phyloP scores from a whole-genome alignment of 345 rosid species.

The Eucalyptus erythrocorys region DNA sequence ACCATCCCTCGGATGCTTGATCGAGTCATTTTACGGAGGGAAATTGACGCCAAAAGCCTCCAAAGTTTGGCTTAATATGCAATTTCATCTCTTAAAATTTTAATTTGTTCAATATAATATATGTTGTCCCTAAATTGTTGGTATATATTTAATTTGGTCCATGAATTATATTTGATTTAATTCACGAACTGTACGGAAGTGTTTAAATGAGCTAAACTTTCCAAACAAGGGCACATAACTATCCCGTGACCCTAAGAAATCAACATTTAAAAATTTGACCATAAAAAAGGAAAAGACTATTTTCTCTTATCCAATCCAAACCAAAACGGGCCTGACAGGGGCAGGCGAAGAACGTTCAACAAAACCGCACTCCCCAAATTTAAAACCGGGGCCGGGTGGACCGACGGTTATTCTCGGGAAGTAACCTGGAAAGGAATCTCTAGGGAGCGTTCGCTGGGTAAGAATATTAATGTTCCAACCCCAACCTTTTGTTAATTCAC shows the following conservation, averaged over 20 bases:
- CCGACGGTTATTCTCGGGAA: neutral
- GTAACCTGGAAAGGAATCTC: neutral
- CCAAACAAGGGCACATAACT: neutral
- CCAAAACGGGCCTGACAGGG: neutral
- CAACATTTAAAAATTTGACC: neutral
- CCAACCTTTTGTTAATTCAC: neutral
- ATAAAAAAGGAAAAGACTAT: fast-evolving
- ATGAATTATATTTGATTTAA: no score
- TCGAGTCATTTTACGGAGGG: neutral
- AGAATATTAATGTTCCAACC: neutral
- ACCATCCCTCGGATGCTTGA: neutral
- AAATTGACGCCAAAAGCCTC: no score
- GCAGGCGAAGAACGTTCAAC: neutral
- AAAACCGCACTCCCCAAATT: neutral
- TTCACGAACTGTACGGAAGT: fast-evolving
- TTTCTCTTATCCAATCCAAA: neutral
- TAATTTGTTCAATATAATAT: no score
- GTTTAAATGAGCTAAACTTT: neutral
- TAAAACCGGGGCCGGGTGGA: neutral
- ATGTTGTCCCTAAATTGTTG: fast-evolving
- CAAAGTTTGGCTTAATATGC: fast-evolving
- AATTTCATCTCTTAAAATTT: fast-evolving
- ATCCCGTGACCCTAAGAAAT: neutral
- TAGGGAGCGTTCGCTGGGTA: neutral
- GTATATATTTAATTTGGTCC: no score